Percentiles rank a stretch among this genome's conserved stretches.
Evolutionary conservation across 495 filamentous ascomycete genomes (phyloP).

Genomic region (Hypomontagnella monticulosa): DNA sequence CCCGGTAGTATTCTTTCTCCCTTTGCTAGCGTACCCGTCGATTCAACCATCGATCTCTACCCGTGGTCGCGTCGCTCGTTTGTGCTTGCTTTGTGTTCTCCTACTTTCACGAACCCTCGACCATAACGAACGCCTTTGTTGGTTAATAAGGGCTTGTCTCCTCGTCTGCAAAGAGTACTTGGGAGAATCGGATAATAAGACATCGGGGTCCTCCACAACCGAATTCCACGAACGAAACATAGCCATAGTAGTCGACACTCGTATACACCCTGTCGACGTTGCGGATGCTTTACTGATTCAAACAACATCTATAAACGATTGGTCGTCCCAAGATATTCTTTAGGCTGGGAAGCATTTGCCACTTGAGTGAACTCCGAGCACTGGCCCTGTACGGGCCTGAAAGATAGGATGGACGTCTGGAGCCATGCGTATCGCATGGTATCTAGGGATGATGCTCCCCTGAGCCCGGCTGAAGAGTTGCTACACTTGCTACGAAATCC

Average conservation of each 20-base stretch:
- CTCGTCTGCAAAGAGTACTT: constrained; percentile 8
- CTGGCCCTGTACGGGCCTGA: constrained; percentile 27
- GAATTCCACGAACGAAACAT: neutral
- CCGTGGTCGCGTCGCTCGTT: constrained; percentile 36
- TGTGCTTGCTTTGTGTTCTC: constrained; percentile 30
- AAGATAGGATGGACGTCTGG: constrained; percentile 41
- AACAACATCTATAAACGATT: constrained; percentile 8
- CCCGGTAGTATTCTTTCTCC: constrained; percentile 10
- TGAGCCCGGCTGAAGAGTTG: constrained; percentile 47
- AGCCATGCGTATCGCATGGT: constrained; percentile 30
- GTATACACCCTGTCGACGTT: constrained; percentile 5
- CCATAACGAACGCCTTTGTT: constrained; percentile 27
- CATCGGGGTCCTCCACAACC: neutral
- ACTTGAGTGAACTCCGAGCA: neutral
- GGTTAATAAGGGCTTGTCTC: constrained; percentile 10
- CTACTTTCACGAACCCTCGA: constrained; percentile 6
- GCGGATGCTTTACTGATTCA: constrained; percentile 18
- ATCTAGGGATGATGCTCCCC: constrained; percentile 31
- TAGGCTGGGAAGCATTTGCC: constrained; percentile 1
- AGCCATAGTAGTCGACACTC: neutral
- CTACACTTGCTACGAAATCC: constrained; percentile 59
- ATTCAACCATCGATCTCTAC: constrained; percentile 13
- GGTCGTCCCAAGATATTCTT: neutral
- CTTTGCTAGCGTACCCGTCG: constrained; percentile 22
- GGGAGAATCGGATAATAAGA: constrained; percentile 5